phyloP scores from a whole-genome alignment of 2,329 filamentous ascomycete species.

The Sordariomycetes sp. region DNA sequence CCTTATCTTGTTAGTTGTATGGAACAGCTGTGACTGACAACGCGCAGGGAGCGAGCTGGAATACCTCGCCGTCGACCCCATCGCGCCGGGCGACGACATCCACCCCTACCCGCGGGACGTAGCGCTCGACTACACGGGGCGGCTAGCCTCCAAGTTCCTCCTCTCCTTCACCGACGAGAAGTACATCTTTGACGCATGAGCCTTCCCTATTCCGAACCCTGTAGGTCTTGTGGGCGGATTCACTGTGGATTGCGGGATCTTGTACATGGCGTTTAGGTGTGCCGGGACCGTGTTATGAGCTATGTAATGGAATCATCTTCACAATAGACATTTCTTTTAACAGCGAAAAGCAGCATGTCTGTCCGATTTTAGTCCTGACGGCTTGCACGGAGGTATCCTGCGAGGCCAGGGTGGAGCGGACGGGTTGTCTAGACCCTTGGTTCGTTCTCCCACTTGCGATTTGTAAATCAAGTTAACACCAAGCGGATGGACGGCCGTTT shows the following conservation, averaged over 20 bases:
- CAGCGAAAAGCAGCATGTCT: constrained; percentile 30
- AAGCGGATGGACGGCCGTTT: constrained; percentile 43
- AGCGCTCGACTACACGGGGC: constrained; percentile 38
- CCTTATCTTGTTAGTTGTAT: not conserved
- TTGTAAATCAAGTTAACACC: constrained; percentile 47
- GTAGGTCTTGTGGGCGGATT: not conserved
- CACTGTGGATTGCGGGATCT: not conserved
- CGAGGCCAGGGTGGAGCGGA: constrained; percentile 56
- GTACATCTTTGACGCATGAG: constrained; percentile 27
- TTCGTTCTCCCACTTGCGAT: constrained; percentile 55
- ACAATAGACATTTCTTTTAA: not conserved
- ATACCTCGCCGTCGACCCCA: constrained; percentile 33
- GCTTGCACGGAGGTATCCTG: constrained; percentile 29
- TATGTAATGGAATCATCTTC: not conserved
- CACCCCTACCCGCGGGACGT: constrained; percentile 37
- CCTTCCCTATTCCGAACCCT: not conserved
- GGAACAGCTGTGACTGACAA: not conserved
- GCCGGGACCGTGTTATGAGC: not conserved
- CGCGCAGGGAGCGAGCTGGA: constrained; percentile 25
- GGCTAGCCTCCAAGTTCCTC: constrained; percentile 41
- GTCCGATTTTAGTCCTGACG: constrained; percentile 55
- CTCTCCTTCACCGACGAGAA: constrained; percentile 42
- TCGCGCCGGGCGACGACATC: constrained; percentile 31
- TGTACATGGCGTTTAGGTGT: not conserved
- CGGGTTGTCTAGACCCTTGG: constrained; percentile 56